phyloP scores from a whole-genome alignment of 116 monocot species.

The Posidonia oceanica region DNA sequence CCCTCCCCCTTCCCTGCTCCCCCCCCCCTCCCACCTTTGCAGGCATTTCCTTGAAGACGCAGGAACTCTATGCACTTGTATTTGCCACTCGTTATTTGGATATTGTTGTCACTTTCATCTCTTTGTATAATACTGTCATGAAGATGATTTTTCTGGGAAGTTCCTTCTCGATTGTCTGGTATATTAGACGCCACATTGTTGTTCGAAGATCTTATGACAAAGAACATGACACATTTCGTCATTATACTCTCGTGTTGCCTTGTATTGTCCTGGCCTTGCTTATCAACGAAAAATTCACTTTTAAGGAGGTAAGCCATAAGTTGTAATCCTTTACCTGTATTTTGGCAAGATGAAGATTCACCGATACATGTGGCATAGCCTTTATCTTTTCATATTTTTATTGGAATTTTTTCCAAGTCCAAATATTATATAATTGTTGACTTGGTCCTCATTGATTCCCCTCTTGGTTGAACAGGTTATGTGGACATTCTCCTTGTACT shows the following conservation, averaged over 20 bases:
- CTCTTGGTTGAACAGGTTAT: slow-evolving; percentile 26
- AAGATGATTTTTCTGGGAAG: slow-evolving; percentile 86
- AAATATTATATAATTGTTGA: not conserved
- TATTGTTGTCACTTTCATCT: slow-evolving; percentile 58
- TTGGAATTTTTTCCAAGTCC: not conserved
- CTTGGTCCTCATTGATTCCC: not conserved
- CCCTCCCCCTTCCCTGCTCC: not conserved
- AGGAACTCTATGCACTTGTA: slow-evolving; percentile 92
- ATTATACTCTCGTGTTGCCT: slow-evolving; percentile 63
- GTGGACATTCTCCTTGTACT: slow-evolving; percentile 63
- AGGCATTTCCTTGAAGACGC: slow-evolving; percentile 96
- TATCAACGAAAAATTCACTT: slow-evolving; percentile 70
- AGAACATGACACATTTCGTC: slow-evolving; percentile 93
- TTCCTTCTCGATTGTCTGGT: slow-evolving; percentile 86
- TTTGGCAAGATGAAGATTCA: not conserved
- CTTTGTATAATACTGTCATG: slow-evolving; percentile 85
- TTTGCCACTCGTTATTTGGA: slow-evolving; percentile 80
- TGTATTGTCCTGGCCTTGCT: slow-evolving; percentile 63
- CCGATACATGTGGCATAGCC: too few species aligned
- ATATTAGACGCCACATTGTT: slow-evolving; percentile 78
- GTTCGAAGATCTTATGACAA: slow-evolving; percentile 92
- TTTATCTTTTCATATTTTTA: not conserved
- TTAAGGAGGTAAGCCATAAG: slow-evolving; percentile 46
- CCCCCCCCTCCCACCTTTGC: not conserved
- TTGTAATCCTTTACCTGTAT: not conserved